Evolutionary conservation across 2,329 filamentous ascomycete species (phyloP), one percentile per base, ranked within the genome.

Genomic region (Rhynchosporium secalis): DNA sequence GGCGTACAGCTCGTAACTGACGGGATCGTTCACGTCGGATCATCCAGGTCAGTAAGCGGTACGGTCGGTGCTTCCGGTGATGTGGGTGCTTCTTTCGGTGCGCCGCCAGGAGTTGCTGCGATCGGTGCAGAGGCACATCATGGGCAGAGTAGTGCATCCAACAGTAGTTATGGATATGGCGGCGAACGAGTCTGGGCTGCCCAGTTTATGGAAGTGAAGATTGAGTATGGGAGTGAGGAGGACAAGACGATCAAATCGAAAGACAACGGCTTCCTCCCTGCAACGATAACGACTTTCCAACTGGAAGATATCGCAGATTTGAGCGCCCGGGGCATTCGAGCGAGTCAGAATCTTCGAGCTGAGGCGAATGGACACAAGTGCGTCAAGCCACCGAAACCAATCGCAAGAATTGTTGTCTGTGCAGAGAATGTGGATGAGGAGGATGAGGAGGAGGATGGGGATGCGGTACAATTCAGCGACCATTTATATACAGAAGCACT

Each of bases 171-270:
- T 28, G 57, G 57, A 3, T 52, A 51, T 41, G 46, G 51, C 9
- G 57, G 43, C 13, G 57, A 59, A 38, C 47, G 47, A 36, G 57
- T 59, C 26, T 59, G 57, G 57, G 57, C 57, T 7, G 57, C 57
- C 26, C 57, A 59, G 8, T 59, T 59, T 13, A 59, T 59, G 57
- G 57, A 59, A 52, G 57, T 59, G 26, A 59, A 59, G 28, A 59
- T 59, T 7, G 57, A 51, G 51, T 59, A 59, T n/a, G 57, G 57
- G 45, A 36, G 4, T 12, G 26, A 52, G 28, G 56, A 49, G 38
- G 57, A 59, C 48, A 59, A 51, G 26, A 41, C 38, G 9, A 2
- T 52, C 2, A 59, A 51, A 45, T 36, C 57, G 28, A 59, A 51
- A 31, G 47, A 59, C 12, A 45, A 52, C 36, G 20, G 7, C 13